A percentile compares a stretch with the other conserved stretches of the same genome.
These are phyloP conservation scores for Blastomyces emzantsi DNA, from an alignment of 2,329 filamentous ascomycete species.

Conservation along the genomic window DNA sequence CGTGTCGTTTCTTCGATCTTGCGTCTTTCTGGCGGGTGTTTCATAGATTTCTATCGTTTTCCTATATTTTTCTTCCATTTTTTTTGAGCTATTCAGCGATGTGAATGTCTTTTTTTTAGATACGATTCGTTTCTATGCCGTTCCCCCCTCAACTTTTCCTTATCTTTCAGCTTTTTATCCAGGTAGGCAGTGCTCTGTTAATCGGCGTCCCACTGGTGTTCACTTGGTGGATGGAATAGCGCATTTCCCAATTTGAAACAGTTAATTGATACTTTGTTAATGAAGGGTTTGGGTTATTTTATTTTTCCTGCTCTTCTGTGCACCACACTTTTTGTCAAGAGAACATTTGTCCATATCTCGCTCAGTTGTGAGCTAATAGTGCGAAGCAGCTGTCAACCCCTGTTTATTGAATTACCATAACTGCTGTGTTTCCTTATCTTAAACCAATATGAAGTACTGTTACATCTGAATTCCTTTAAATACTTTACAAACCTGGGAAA, in stretches of 20 bases:
- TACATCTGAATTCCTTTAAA: background rate
- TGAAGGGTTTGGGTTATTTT: background rate
- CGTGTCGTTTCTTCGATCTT: background rate
- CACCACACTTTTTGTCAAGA: background rate
- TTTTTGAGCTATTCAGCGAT: background rate
- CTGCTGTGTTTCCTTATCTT: background rate
- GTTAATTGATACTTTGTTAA: background rate
- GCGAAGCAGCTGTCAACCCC: background rate
- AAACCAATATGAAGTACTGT: background rate
- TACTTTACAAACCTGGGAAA: background rate
- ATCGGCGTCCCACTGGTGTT: background rate
- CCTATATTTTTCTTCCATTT: background rate
- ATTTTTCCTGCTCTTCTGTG: background rate
- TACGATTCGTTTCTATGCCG: background rate
- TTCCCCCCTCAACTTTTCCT: background rate
- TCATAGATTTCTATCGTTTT: constrained; percentile 7
- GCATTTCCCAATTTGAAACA: background rate
- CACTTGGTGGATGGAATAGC: background rate
- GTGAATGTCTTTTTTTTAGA: background rate
- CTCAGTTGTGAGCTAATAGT: background rate
- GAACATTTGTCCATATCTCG: background rate
- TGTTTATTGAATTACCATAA: background rate
- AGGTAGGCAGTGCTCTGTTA: background rate
- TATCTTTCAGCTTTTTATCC: background rate
- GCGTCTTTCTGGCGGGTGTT: background rate